Conservation (phyloP, 139 green algal genomes). For the Eudorina sp. region DNA sequence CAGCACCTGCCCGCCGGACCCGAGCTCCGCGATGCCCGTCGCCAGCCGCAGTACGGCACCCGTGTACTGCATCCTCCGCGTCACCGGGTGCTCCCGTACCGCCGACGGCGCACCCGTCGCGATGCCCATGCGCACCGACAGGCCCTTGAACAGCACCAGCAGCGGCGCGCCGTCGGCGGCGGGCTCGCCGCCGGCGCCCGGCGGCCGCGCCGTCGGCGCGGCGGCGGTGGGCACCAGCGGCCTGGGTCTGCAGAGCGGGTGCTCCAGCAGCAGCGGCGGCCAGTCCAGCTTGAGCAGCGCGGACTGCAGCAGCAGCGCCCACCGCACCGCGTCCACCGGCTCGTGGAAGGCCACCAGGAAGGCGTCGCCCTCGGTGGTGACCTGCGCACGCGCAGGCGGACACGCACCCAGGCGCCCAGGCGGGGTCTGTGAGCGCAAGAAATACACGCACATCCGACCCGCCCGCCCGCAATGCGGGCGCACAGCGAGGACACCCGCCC, state of each 20-base stretch:
- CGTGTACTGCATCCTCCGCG: slow-evolving; percentile 46
- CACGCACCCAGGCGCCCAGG: too few species aligned
- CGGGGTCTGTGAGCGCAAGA: too few species aligned
- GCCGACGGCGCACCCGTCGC: slow-evolving; percentile 28
- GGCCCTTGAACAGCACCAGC: slow-evolving; percentile 40
- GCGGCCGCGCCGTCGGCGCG: not conserved
- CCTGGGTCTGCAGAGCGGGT: slow-evolving; percentile 27
- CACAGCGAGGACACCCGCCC: too few species aligned
- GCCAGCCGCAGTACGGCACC: slow-evolving; percentile 36
- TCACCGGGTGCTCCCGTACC: slow-evolving; percentile 37
- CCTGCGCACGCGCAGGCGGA: too few species aligned
- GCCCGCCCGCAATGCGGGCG: too few species aligned
- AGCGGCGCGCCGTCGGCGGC: not conserved
- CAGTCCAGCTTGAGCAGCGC: slow-evolving; percentile 36
- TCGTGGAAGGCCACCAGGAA: slow-evolving; percentile 46
- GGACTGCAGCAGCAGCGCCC: slow-evolving; percentile 42
- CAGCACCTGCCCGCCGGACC: slow-evolving; percentile 18
- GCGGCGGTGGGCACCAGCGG: slow-evolving; percentile 25
- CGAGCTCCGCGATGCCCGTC: slow-evolving; percentile 31
- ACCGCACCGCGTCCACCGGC: slow-evolving; percentile 32
- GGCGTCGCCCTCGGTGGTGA: slow-evolving; percentile 33
- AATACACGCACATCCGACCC: too few species aligned
- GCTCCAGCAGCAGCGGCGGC: slow-evolving; percentile 44
- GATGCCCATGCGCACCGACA: slow-evolving; percentile 36
- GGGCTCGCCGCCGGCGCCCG: not conserved